Conservation (phyloP, 306 rosid species). For the Hylodesmum podocarpum region DNA sequence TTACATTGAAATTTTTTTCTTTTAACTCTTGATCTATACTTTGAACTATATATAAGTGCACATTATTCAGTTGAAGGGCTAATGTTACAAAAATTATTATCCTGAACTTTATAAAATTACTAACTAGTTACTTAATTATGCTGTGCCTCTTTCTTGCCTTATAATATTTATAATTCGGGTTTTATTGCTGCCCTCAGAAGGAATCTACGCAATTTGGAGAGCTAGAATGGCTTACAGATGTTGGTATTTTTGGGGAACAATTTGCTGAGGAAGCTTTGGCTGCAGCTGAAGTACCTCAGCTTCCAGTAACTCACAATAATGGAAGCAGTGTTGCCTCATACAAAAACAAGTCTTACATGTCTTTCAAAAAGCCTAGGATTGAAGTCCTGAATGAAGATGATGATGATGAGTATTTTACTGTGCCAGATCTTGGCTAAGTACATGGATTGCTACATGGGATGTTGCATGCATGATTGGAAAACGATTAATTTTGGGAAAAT, state of each 20-base stretch:
- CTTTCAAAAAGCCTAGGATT: conserved; percentile 78
- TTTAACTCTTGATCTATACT: not conserved
- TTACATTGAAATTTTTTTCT: not conserved
- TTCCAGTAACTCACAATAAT: conserved; percentile 53
- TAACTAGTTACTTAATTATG: not conserved
- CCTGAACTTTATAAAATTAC: not conserved
- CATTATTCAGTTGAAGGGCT: not conserved
- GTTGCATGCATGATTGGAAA: not conserved
- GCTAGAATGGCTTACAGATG: conserved; percentile 81
- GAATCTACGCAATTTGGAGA: conserved; percentile 79
- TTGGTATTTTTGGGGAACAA: conserved; percentile 71
- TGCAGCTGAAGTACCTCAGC: conserved; percentile 98
- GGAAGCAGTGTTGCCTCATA: conserved; percentile 41
- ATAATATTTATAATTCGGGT: not conserved
- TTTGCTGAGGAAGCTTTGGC: conserved; percentile 65
- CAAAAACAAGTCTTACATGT: conserved; percentile 54
- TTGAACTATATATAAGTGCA: not conserved
- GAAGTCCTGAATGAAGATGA: conserved; percentile 51
- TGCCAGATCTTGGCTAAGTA: conserved; percentile 88
- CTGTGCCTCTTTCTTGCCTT: not conserved
- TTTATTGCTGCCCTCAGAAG: conserved; percentile 55
- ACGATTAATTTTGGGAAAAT: conserved; percentile 6
- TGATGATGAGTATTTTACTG: conserved; percentile 84
- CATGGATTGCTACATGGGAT: not conserved
- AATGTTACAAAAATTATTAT: not conserved